Conservation (phyloP, 1,139 yeast species). For the Debaryomycetaceae sp. region DNA sequence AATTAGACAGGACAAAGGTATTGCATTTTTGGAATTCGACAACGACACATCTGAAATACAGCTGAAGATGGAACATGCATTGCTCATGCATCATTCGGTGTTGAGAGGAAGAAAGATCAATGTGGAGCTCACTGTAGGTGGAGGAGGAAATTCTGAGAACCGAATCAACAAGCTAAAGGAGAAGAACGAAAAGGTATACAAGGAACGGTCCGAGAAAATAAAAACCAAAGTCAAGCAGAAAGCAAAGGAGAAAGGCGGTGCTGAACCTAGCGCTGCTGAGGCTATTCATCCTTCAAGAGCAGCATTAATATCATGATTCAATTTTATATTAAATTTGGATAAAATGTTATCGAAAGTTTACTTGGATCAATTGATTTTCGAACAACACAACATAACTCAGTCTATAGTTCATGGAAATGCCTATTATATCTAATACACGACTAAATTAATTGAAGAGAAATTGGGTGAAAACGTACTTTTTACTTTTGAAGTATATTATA, state of each 20-base stretch:
- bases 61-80: slow-evolving; percentile 75
- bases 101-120: slow-evolving; percentile 74
- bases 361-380: background rate
- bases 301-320: slow-evolving; percentile 28
- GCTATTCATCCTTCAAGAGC: slow-evolving; percentile 63
- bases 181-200: slow-evolving; percentile 71
- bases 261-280: slow-evolving; percentile 14
- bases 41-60: slow-evolving; percentile 62
- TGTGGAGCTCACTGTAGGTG: slow-evolving; percentile 96
- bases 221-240: slow-evolving; percentile 45
- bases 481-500: slow-evolving; percentile 21
- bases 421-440: background rate
- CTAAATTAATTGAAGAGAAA: background rate
- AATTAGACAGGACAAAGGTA: slow-evolving; percentile 79
- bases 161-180: slow-evolving; percentile 69
- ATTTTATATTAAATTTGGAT: background rate
- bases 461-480: background rate
- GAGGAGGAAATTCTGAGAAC: slow-evolving; percentile 85
- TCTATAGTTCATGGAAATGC: background rate
- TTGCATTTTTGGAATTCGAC: slow-evolving; percentile 88
- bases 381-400: background rate
- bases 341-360: background rate
- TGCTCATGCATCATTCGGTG: slow-evolving; percentile 74
- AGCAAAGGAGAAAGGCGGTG: slow-evolving; percentile 20
- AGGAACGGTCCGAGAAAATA: slow-evolving; percentile 41